Evolutionary conservation across 2,329 filamentous ascomycete genomes (phyloP).

Genomic region (Pleurostoma richardsiae): DNA sequence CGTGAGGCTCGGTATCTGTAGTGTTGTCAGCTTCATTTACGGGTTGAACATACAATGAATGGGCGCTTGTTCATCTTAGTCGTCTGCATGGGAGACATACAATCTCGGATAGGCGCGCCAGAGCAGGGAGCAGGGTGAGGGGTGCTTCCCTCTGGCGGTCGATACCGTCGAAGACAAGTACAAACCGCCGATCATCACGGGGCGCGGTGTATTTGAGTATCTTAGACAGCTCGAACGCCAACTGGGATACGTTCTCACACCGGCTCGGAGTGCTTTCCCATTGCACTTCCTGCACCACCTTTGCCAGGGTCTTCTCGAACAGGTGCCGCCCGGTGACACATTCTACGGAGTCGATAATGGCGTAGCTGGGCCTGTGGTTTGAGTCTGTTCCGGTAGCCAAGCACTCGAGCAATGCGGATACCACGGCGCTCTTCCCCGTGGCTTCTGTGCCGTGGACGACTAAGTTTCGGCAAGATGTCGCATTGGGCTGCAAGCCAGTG

Average conservation of each 20-base stretch:
- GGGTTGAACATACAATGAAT: not conserved
- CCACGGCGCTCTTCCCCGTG: conserved; percentile 77
- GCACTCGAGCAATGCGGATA: conserved; percentile 53
- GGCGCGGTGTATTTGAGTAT: conserved; percentile 45
- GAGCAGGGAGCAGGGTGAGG: conserved; percentile 70
- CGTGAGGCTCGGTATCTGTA: conserved; percentile 71
- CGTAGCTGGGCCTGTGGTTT: conserved; percentile 51
- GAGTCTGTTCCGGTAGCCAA: conserved; percentile 29
- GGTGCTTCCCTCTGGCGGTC: conserved; percentile 79
- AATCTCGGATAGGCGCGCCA: conserved; percentile 76
- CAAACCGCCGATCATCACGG: conserved; percentile 53
- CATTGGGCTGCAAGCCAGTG: conserved; percentile 42
- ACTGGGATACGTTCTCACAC: conserved; percentile 76
- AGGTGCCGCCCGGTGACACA: conserved; percentile 76
- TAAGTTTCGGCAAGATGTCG: conserved; percentile 68
- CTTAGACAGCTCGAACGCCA: conserved; percentile 67
- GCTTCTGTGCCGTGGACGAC: conserved; percentile 81
- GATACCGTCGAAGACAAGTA: conserved; percentile 82
- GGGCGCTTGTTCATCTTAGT: not conserved
- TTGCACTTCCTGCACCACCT: conserved; percentile 48
- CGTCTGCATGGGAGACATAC: conserved; percentile 40
- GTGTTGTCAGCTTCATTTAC: conserved; percentile 3
- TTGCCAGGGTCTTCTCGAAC: conserved; percentile 63
- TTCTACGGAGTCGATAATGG: conserved; percentile 64
- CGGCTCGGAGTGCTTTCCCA: conserved; percentile 48